Percentiles rank a stretch among this genome's conserved stretches.
phyloP scores from a whole-genome alignment of 1,284 basidiomycete species.

The Apiotrichum domesticum region DNA sequence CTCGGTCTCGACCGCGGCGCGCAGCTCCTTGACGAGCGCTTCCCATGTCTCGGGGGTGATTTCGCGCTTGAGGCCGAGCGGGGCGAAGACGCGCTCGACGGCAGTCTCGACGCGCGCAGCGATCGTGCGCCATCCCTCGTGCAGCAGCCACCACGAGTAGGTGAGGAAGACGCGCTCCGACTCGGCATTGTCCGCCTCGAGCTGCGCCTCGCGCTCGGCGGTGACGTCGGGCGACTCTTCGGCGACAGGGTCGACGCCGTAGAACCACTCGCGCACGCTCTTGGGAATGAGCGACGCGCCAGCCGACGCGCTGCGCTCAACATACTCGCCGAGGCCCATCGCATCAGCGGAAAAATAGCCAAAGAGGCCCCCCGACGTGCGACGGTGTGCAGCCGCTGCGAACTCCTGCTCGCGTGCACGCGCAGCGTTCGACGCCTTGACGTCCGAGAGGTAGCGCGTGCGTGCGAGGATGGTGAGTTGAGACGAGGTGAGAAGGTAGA shows the following conservation, averaged over 20 bases:
- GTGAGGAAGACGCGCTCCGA: constrained; percentile 43
- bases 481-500: constrained; percentile 43
- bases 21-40: constrained; percentile 31
- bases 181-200: constrained; percentile 23
- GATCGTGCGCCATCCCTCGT: constrained; percentile 43
- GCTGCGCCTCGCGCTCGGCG: constrained; percentile 16
- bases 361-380: constrained; percentile 5
- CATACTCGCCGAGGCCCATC: constrained; percentile 32
- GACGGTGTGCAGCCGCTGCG: background rate
- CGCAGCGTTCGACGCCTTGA: constrained; percentile 20
- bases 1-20: constrained; percentile 36
- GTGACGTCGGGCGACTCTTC: background rate
- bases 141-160: constrained; percentile 46
- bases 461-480: constrained; percentile 43
- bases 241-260: background rate
- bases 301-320: constrained; percentile 12
- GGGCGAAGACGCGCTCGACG: constrained; percentile 38
- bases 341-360: constrained; percentile 28
- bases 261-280: constrained; percentile 1
- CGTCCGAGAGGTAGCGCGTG: constrained; percentile 36
- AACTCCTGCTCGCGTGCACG: constrained; percentile 3
- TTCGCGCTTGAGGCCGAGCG: constrained; percentile 41
- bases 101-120: constrained; percentile 30
- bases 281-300: constrained; percentile 3
- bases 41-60: constrained; percentile 37